phyloP scores from a whole-genome alignment of 2,329 filamentous ascomycete species.

The Phialemoniopsis sp. region DNA sequence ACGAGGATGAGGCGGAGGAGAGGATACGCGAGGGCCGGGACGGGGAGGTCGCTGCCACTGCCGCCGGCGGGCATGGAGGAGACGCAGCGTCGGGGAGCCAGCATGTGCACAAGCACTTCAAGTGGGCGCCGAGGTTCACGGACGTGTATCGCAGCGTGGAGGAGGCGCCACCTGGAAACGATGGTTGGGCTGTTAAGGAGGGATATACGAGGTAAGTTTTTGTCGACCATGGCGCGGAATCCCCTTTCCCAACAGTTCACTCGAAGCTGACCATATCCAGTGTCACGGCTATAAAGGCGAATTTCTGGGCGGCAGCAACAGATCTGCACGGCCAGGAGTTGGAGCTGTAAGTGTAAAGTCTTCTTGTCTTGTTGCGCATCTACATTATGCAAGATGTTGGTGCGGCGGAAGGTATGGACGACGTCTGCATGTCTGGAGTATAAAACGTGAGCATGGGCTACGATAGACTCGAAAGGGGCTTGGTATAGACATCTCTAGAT shows the following conservation, averaged over 20 bases:
- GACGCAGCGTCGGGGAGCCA: conserved; percentile 19
- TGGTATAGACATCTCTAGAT: too few species aligned
- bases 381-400: too few species aligned
- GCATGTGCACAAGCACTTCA: conserved; percentile 83
- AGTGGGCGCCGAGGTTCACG: conserved; percentile 84
- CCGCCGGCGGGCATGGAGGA: conserved; percentile 21
- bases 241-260: too few species aligned
- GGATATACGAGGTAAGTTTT: conserved; percentile 72
- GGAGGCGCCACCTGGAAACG: conserved; percentile 72
- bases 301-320: conserved; percentile 75
- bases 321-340: conserved; percentile 67
- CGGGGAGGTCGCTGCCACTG: conserved; percentile 24
- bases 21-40: conserved; percentile 65
- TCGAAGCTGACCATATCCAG: conserved; percentile 22
- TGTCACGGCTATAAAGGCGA: conserved; percentile 85
- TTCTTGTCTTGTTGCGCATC: too few species aligned
- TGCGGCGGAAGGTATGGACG: not conserved
- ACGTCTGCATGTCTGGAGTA: too few species aligned
- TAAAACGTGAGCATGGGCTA: conserved; percentile 2
- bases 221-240: too few species aligned
- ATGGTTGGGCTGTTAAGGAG: conserved; percentile 89
- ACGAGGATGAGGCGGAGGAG: conserved; percentile 68
- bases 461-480: too few species aligned
- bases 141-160: conserved; percentile 89
- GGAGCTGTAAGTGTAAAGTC: conserved; percentile 66